Evolutionary conservation across 2,329 filamentous ascomycete genomes (phyloP), one percentile per base, ranked within the genome.

Genomic region (Trichoderma guizhouense): DNA sequence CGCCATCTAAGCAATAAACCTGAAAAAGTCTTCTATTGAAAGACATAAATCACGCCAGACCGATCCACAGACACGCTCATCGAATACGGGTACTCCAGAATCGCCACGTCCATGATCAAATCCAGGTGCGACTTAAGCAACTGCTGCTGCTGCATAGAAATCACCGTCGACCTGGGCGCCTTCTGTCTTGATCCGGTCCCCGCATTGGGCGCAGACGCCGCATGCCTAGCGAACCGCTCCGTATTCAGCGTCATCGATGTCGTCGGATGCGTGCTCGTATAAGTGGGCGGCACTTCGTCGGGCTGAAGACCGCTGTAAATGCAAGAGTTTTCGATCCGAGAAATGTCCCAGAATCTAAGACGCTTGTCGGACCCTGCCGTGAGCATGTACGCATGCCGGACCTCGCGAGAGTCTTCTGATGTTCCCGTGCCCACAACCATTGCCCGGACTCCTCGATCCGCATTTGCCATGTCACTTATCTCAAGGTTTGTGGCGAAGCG

Each of bases 1-100:
- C 24, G 15, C 15, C 24, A 3, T 66, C 63, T 34, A 34, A 51
- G 15, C 43, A 26, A 28, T n/a, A 57, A 57, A n/a, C 34, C 3
- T 12, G 0, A 11, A 66, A 26, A 53, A 18, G 4, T 15, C 1
- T 57, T 75, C 76, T 81, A 87, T 76, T 86, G 84, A 78, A 91
- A 97, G 68, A 98, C 91, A 85, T 96, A 97, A 60, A 98, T 90
- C 79, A 95, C 91, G 0, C 96, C 96, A 51, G 91, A 93, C 76
- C 95, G 87, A 84, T 99, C 96, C 69, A 92, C 95, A 75, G 93
- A 97, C 64, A 98, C 86, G 39, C 95, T 92, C 93, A 98, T 98
- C 5, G 92, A 92, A 81, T 97, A 98, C 28, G 96, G 96, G 74
- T 89, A 86, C 83, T 98, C 94, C 76, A 99, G 81, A 78, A 98